Conservation (phyloP, 345 rosid species). For the Arabidopsis thaliana region TAIR10.1 NC_003070.9:9718001-9718500, state of each 20-base stretch:
- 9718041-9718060: conserved; percentile 10
- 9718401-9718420: conserved; percentile 5
- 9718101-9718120: conserved; percentile 17
- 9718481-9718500: conserved; percentile 9
- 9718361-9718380: conserved; percentile 7
- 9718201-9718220: conserved; percentile 57
- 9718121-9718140: conserved; percentile 14
- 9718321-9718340: conserved; percentile 32
- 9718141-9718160: background rate
- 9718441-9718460: conserved; percentile 2
- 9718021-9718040: conserved; percentile 13
- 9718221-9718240: conserved; percentile 96
- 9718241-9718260: conserved; percentile 96
- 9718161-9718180: background rate
- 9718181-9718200: conserved; percentile 22
- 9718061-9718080: conserved; percentile 14
- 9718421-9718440: conserved; percentile 14
- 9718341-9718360: conserved; percentile 17
- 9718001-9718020: conserved; percentile 22
- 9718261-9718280: conserved; percentile 93
- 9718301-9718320: conserved; percentile 73
- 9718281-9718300: conserved; percentile 94
- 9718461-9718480: conserved; percentile 1
- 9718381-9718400: conserved; percentile 15
- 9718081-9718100: conserved; percentile 7